Conservation (phyloP, 2,329 filamentous ascomycete genomes). For the Fusarium temperatum region DNA sequence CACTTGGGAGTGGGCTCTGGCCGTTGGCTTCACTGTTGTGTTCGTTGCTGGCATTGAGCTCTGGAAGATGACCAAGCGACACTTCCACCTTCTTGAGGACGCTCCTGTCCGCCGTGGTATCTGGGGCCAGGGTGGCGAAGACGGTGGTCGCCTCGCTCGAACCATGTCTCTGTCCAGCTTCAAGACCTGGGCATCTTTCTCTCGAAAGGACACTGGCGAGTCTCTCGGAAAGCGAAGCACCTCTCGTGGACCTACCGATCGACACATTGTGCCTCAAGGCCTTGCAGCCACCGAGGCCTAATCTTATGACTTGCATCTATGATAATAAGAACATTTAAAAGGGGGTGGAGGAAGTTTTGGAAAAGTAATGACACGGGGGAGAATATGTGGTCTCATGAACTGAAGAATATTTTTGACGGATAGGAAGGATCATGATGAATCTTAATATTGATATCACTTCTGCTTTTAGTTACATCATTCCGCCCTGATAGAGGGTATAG, state of each 20-base stretch:
- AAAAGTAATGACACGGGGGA: neutral
- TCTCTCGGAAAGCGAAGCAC: slow-evolving; percentile 43
- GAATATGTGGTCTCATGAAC: neutral
- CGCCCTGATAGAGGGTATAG: slow-evolving; percentile 28
- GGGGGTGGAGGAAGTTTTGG: neutral
- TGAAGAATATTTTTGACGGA: neutral
- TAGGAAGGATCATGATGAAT: slow-evolving; percentile 2
- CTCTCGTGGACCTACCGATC: slow-evolving; percentile 32
- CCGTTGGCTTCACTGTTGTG: slow-evolving; percentile 68
- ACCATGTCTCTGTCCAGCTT: slow-evolving; percentile 63
- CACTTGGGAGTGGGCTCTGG: slow-evolving; percentile 78
- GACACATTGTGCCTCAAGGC: slow-evolving; percentile 41
- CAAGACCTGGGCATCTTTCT: slow-evolving; percentile 56
- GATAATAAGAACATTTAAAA: neutral
- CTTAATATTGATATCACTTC: slow-evolving; percentile 18
- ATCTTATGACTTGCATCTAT: slow-evolving; percentile 10
- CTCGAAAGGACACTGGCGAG: slow-evolving; percentile 53
- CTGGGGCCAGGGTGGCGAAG: slow-evolving; percentile 63
- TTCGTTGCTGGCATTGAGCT: slow-evolving; percentile 74
- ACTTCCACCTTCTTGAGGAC: slow-evolving; percentile 61
- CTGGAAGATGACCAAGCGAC: slow-evolving; percentile 77
- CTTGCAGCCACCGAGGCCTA: slow-evolving; percentile 39
- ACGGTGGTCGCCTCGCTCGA: slow-evolving; percentile 56
- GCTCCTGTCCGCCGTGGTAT: slow-evolving; percentile 58
- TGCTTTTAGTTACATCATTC: slow-evolving; percentile 27